These are phyloP conservation scores for Heterobasidion parviporum DNA, from an alignment of 1,284 basidiomycete species.

Conservation along the genomic window DNA sequence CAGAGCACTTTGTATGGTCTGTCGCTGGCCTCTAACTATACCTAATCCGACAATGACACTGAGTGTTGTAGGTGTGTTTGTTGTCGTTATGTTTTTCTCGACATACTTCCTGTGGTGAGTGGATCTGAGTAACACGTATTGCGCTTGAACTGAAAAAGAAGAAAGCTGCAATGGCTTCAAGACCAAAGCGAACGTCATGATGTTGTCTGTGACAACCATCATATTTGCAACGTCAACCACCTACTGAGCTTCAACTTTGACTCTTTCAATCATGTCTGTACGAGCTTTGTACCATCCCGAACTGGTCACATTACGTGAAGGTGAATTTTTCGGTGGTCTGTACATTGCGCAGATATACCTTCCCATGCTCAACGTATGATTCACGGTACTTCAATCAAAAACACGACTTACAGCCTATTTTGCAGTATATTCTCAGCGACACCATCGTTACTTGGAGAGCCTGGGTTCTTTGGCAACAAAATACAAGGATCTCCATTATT, in stretches of 20 bases:
- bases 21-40: too few species aligned
- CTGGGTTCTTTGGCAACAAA: not conserved
- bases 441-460: slow-evolving; percentile 1
- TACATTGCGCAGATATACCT: not conserved
- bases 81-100: not conserved
- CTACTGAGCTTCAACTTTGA: not conserved
- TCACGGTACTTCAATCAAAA: too few species aligned
- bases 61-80: not conserved
- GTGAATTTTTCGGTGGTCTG: not conserved
- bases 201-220: not conserved
- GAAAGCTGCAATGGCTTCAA: not conserved
- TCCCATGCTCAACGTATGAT: not conserved
- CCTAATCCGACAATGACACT: too few species aligned
- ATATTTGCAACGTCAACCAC: not conserved
- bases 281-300: not conserved
- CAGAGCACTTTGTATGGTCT: too few species aligned
- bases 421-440: slow-evolving; percentile 1
- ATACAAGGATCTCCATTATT: not conserved
- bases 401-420: not conserved
- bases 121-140: not conserved
- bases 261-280: not conserved
- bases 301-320: not conserved
- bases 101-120: not conserved
- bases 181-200: not conserved
- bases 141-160: not conserved